A percentile compares a stretch with the other conserved stretches of the same genome.
These are phyloP conservation scores for Fusarium subglutinans DNA, from an alignment of 2,329 filamentous ascomycete genomes.

Conservation along the genomic window DNA sequence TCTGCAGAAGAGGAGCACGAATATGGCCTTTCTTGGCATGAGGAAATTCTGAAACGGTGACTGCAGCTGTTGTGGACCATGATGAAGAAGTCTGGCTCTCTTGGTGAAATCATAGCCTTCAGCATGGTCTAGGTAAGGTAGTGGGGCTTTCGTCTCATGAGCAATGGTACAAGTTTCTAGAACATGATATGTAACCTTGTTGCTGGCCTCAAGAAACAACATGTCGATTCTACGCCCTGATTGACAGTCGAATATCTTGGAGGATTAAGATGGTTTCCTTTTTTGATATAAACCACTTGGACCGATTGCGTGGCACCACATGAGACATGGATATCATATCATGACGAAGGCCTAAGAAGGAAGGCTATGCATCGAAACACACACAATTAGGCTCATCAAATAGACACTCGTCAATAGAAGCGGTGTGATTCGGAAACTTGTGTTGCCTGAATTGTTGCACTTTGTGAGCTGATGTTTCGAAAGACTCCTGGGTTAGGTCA, in stretches of 20 bases:
- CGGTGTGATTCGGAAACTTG: conserved; percentile 20
- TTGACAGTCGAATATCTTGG: neutral
- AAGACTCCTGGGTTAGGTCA: conserved; percentile 18
- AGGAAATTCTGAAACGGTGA: neutral
- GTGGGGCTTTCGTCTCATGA: neutral
- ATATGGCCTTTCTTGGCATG: conserved; percentile 5
- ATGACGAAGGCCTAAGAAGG: neutral
- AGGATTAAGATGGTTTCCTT: neutral
- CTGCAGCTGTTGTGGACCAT: conserved; percentile 7
- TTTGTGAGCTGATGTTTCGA: conserved; percentile 26
- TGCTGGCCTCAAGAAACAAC: neutral
- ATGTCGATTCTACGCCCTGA: neutral
- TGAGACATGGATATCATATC: conserved; percentile 14
- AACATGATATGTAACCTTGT: neutral
- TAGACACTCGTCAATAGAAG: conserved; percentile 4
- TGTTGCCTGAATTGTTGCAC: conserved; percentile 6
- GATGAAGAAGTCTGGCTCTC: neutral
- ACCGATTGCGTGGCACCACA: conserved; percentile 29
- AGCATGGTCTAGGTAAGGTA: neutral
- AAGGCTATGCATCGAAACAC: neutral
- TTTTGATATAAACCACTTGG: conserved; percentile 4
- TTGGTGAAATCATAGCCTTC: neutral
- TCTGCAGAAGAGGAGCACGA: conserved; percentile 14
- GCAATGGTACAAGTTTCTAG: neutral
- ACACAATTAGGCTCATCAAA: conserved; percentile 4